Percentiles rank a stretch among this genome's conserved stretches.
Conservation (phyloP, 2,329 filamentous ascomycete species). For the Blastomyces silverae region DNA sequence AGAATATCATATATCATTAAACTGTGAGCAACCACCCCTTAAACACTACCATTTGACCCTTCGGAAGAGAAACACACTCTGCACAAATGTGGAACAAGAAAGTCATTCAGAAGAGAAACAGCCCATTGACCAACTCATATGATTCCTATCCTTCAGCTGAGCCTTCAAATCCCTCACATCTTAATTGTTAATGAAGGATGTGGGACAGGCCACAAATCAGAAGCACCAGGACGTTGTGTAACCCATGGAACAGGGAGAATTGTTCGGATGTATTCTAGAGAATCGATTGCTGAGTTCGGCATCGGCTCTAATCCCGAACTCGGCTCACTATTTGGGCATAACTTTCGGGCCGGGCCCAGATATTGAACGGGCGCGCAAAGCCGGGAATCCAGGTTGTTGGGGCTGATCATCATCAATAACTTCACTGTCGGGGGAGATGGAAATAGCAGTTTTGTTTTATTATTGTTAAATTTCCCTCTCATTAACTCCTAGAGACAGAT, state of each 20-base stretch:
- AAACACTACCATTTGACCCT: not conserved
- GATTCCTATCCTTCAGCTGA: not conserved
- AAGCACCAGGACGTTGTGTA: not conserved
- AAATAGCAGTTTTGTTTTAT: not conserved
- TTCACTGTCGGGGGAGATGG: not conserved
- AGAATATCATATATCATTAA: not conserved
- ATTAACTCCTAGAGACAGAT: not conserved
- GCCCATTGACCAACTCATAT: constrained; percentile 1
- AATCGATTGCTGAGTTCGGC: not conserved
- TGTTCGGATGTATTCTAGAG: not conserved
- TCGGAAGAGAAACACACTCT: not conserved
- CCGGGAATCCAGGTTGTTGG: not conserved
- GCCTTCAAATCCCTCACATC: not conserved
- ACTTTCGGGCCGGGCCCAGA: not conserved
- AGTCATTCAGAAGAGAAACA: not conserved
- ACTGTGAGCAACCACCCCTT: not conserved
- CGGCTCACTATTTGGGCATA: not conserved
- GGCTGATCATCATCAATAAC: not conserved
- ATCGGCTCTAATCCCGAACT: not conserved
- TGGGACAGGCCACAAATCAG: not conserved
- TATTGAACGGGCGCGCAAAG: not conserved
- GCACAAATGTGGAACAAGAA: not conserved
- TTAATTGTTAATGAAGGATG: not conserved
- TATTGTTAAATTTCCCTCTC: not conserved
- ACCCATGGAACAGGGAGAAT: not conserved